Base-by-base conservation (phyloP, 2,329 filamentous ascomycete species). In the Colletotrichum phormii region DNA sequence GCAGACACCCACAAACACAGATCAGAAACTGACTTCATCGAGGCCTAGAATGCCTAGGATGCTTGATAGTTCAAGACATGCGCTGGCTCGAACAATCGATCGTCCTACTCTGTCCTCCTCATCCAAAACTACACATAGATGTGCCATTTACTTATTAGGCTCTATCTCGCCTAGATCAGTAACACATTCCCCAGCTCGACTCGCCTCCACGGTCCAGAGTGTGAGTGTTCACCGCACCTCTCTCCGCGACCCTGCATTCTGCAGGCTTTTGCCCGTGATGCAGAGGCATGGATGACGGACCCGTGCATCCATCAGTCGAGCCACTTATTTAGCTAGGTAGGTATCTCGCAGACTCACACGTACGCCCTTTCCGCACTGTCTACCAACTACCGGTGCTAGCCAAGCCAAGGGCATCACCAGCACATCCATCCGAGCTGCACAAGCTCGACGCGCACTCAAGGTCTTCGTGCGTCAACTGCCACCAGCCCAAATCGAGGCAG, bases 171-270 rank as follows among this genome's bases (percentile, higher is more conserved):
- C 33, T 35, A 22, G 33, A 11, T 29, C 59, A 49, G 37, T 5
- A 9, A 31, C 12, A 12, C 26, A 24, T 24, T 64, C 61, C 15
- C 46, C 13, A 37, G 46, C 46, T 46, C 5, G 31, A 26, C 22
- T 42, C 55, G 22, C n/a, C 69, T 46, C 26, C n/a, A n/a, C n/a
- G n/a, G n/a, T n/a, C n/a, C n/a, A n/a, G 24, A 26, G 24, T 29
- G 26, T 29, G 26, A 29, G 26, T 29, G 26, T 49, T 70, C 65
- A 72, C 66, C 46, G 49, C 71, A 70, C 54, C 13, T 18, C 13
- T 18, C 49, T 24, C 2, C 15, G 60, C 71, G 54, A 73, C 71
- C 71, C 71, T 73, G 66, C 60, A 70, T 61, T 60, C 55, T 49
- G 18, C 18, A 49, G 18, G n/a, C 42, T n/a, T 60, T 60, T 42